Base-by-base conservation (phyloP, 1,284 basidiomycete species). In the Xanthoconium separans region DNA sequence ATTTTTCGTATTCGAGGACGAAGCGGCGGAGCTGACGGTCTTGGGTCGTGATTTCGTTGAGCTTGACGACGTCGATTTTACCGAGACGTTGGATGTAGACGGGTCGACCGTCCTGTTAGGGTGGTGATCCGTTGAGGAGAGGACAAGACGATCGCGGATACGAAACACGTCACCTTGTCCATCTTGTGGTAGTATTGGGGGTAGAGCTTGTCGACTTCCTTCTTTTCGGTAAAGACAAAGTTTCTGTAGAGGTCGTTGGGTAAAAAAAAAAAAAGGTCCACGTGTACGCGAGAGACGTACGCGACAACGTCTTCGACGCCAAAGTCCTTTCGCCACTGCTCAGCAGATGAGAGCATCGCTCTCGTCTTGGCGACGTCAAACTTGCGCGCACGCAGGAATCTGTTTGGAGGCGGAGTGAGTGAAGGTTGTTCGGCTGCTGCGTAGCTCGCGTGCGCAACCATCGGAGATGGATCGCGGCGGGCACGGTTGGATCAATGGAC, bases 101-200 rank as follows among this genome's bases (percentile, higher is more conserved):
- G 2, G 97, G 97, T 55, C 95, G 89, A 20, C 97, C 96, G 58
- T 98, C 95, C 90, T 94, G 67, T 3, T 9, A 29, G 39, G n/a
- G n/a, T n/a, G n/a, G n/a, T n/a, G n/a, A n/a, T n/a, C n/a, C n/a
- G n/a, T n/a, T n/a, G n/a, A n/a, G 22, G 22, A 4, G 22, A 4
- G 22, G 22, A 22, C 22, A 4, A 22, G 22, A 22, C 22, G 22
- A 22, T 2, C 22, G 22, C 22, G 22, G 22, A 4, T 22, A 22
- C 22, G 22, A 22, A 22, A 22, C 22, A 22, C 22, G 22, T 22
- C 22, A 92, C 92, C 77, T 90, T 93, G 82, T 99, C 96, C 61
- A 80, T 91, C 78, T 95, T 96, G 79, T 98, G 96, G 73, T 98
- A 95, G 75, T 84, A 98, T 69, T 97, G 93, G 2, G 96, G 95